These are phyloP conservation scores for Parathielavia appendiculata DNA, from an alignment of 495 filamentous ascomycete genomes.

Conservation along the genomic window DNA sequence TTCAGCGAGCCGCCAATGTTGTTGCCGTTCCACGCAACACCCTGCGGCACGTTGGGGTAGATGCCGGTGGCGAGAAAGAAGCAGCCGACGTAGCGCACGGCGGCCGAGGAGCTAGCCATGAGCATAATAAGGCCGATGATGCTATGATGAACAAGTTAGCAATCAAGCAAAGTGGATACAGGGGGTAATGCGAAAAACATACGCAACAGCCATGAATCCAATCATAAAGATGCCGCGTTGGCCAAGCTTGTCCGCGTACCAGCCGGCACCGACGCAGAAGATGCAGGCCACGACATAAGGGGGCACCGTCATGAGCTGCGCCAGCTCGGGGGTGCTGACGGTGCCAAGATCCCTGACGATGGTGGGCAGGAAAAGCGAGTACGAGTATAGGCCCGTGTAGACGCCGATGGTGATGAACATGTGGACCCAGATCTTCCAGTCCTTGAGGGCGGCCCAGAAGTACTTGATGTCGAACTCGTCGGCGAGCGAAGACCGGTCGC, in stretches of 20 bases:
- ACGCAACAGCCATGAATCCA: slow-evolving; percentile 40
- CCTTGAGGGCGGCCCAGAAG: slow-evolving; percentile 64
- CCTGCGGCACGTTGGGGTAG: slow-evolving; percentile 68
- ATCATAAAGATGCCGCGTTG: slow-evolving; percentile 56
- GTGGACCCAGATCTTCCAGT: slow-evolving; percentile 72
- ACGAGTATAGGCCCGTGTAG: slow-evolving; percentile 58
- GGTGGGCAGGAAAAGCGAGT: slow-evolving; percentile 63
- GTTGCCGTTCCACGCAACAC: slow-evolving; percentile 75
- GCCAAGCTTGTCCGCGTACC: slow-evolving; percentile 49
- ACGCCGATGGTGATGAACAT: slow-evolving; percentile 48
- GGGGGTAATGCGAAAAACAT: slow-evolving; percentile 12
- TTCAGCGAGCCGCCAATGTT: slow-evolving; percentile 79
- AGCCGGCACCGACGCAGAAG: slow-evolving; percentile 47
- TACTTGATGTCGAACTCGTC: slow-evolving; percentile 70
- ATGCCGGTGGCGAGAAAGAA: slow-evolving; percentile 64
- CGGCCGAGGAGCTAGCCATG: slow-evolving; percentile 34
- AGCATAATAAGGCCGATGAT: slow-evolving; percentile 64
- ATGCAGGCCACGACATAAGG: slow-evolving; percentile 51
- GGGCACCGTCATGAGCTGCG: slow-evolving; percentile 59
- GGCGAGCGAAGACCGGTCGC: slow-evolving; percentile 68
- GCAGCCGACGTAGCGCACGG: slow-evolving; percentile 64
- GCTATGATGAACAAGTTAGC: slow-evolving; percentile 23
- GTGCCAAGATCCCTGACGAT: slow-evolving; percentile 56
- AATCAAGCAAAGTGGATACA: slow-evolving; percentile 16
- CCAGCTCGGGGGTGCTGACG: slow-evolving; percentile 45